Evolutionary conservation across 1,284 basidiomycete species (phyloP), one percentile per base, ranked within the genome.

Genomic region (Coriolopsis trogii): DNA sequence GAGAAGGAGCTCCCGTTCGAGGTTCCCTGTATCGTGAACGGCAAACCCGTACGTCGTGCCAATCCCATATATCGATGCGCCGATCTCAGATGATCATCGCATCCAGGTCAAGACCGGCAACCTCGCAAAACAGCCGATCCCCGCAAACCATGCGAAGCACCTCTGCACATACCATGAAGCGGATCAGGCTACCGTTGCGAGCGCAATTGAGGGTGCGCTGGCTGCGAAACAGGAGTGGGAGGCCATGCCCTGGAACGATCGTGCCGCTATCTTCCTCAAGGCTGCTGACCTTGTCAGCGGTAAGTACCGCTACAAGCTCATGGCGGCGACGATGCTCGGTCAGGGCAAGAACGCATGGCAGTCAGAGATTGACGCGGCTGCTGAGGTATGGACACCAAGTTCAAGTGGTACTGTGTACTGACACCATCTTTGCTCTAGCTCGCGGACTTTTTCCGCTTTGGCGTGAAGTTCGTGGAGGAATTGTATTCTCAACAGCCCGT

Each of bases 271-370:
- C 74, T 98, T 98, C 79, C 80, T 99, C 63, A 97, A 97, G 73
- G 94, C 95, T 2, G 95, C 95, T 29, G 96, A 99, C 70, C 84
- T 99, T 50, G 84, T 95, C 55, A 87, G 91, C 62, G 89, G 89
- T 56, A 98, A 98, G 80, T 98, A 97, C 72, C 81, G 95, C 65
- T 95, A 93, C 77, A 88, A 91, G 74, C 79, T 99, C 47, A 84
- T 98, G 76, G 97, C 97, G 26, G 95, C 96, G 26, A 98, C 96
- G 41, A 98, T 99, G 77, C 80, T 99, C 39, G 96, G 96, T 12
- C 96, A 99, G 76, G 96, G 97, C 46, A 99, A 99, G 84, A 99
- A 98, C 70, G 89, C 84, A 10, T 99, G 96, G 96, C 96, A 99
- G 75, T 97, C 96, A 20, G 96, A 99, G 80, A 99, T 99, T 59